Conservation (phyloP, 2,329 filamentous ascomycete species). For the Penicillium brevicompactum region DNA sequence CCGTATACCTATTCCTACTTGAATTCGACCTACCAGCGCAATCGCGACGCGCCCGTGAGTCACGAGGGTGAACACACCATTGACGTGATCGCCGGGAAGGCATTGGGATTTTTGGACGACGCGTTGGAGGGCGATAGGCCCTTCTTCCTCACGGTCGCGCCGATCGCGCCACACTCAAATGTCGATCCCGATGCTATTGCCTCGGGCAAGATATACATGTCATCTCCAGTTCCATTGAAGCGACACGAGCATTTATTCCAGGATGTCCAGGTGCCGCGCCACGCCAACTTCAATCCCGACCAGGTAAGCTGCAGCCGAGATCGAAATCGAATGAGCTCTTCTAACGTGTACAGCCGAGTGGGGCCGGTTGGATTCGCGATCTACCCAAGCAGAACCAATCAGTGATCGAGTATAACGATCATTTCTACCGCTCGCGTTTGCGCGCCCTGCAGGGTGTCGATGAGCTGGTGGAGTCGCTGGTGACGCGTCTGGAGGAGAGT, state of each 20-base stretch:
- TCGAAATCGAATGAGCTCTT: not conserved
- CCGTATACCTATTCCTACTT: slow-evolving; percentile 66
- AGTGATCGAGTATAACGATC: slow-evolving; percentile 55
- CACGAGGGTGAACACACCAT: slow-evolving; percentile 58
- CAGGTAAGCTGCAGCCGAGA: slow-evolving; percentile 38
- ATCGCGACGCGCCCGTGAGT: slow-evolving; percentile 58
- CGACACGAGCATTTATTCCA: slow-evolving; percentile 66
- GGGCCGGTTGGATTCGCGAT: slow-evolving; percentile 50
- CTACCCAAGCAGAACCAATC: slow-evolving; percentile 50
- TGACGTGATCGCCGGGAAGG: slow-evolving; percentile 63
- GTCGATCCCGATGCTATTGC: slow-evolving; percentile 42
- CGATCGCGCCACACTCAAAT: slow-evolving; percentile 67
- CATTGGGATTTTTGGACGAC: slow-evolving; percentile 63
- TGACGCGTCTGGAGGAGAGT: slow-evolving; percentile 45
- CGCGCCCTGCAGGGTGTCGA: slow-evolving; percentile 57
- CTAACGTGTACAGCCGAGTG: slow-evolving; percentile 35
- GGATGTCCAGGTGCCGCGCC: slow-evolving; percentile 62
- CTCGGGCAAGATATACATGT: slow-evolving; percentile 36
- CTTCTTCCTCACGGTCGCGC: slow-evolving; percentile 69
- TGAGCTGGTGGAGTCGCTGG: slow-evolving; percentile 53
- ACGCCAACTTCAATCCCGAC: slow-evolving; percentile 67
- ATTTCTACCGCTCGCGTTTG: slow-evolving; percentile 55
- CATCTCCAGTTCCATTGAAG: slow-evolving; percentile 59
- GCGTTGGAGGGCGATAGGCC: slow-evolving; percentile 58
- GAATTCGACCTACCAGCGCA: slow-evolving; percentile 65